Evolutionary conservation across 805 yeast genomes (phyloP).

Genomic region (Candida nemodendra): DNA sequence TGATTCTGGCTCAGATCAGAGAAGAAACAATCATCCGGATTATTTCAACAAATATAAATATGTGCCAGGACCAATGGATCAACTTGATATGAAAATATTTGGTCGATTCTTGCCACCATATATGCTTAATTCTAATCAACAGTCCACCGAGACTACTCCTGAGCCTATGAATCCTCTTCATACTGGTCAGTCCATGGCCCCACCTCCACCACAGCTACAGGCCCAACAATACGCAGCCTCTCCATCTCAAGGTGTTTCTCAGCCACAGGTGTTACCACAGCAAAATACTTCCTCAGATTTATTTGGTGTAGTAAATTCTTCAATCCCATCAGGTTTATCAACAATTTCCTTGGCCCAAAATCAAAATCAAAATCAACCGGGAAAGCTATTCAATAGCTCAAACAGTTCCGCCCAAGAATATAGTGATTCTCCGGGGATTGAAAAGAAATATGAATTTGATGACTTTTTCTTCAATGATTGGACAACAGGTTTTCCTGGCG

Average conservation of each 20-base stretch:
- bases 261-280: conserved; percentile 2
- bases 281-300: conserved; percentile 4
- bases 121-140: conserved; percentile 49
- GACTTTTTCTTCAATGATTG: conserved; percentile 30
- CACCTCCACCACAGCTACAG: not conserved
- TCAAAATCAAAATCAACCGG: conserved; percentile 27
- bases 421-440: conserved; percentile 11
- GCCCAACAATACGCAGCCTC: no score
- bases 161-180: conserved; percentile 8
- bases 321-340: conserved; percentile 34
- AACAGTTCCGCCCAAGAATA: conserved; percentile 22
- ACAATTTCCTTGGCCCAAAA: conserved; percentile 27
- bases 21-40: conserved; percentile 13
- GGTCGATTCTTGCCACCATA: conserved; percentile 84
- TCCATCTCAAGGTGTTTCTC: not conserved
- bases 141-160: conserved; percentile 13
- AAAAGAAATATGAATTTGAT: conserved; percentile 26
- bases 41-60: conserved; percentile 36
- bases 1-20: not conserved
- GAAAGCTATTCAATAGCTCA: conserved; percentile 25
- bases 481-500: conserved; percentile 22
- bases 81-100: conserved; percentile 78
- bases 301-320: conserved; percentile 17
- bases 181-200: not conserved
- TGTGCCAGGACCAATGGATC: conserved; percentile 82